Conservation (phyloP, 768 basidiomycete species). For the Lentinula detonsa region DNA sequence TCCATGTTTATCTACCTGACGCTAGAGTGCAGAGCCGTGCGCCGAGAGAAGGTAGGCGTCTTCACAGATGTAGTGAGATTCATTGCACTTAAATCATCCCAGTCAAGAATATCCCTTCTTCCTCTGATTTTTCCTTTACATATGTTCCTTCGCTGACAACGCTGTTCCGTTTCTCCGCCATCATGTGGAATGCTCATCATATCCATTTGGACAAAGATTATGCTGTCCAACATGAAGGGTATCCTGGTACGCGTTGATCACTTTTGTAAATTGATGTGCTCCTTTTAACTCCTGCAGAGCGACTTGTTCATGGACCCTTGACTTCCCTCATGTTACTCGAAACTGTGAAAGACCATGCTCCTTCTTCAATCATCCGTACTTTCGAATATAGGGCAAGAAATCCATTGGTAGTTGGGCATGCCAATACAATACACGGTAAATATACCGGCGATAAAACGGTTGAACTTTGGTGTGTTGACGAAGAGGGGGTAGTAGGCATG, state of each 20-base stretch:
- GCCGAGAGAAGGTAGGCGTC: constrained; percentile 37
- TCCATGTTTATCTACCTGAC: constrained; percentile 57
- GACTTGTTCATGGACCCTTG: constrained; percentile 81
- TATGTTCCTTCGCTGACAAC: constrained; percentile 66
- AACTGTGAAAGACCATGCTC: constrained; percentile 42
- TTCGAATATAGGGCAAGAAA: constrained; percentile 62
- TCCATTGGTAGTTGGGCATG: constrained; percentile 37
- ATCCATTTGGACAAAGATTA: constrained; percentile 81
- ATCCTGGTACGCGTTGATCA: constrained; percentile 42
- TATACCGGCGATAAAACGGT: constrained; percentile 22
- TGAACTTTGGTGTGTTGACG: constrained; percentile 34
- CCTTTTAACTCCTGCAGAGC: constrained; percentile 36
- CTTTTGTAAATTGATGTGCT: background rate
- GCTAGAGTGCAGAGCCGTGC: constrained; percentile 21
- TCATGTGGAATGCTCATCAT: constrained; percentile 82
- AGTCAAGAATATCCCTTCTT: constrained; percentile 48
- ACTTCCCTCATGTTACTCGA: constrained; percentile 79
- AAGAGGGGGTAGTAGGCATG: constrained; percentile 32
- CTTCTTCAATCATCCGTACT: constrained; percentile 34
- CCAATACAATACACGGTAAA: constrained; percentile 30
- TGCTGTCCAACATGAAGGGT: constrained; percentile 61
- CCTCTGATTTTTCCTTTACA: constrained; percentile 53
- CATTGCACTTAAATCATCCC: background rate
- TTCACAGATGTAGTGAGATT: constrained; percentile 1
- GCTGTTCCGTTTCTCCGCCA: constrained; percentile 80